Conservation (phyloP, 2,329 filamentous ascomycete species). For the Nakataea oryzae region DNA sequence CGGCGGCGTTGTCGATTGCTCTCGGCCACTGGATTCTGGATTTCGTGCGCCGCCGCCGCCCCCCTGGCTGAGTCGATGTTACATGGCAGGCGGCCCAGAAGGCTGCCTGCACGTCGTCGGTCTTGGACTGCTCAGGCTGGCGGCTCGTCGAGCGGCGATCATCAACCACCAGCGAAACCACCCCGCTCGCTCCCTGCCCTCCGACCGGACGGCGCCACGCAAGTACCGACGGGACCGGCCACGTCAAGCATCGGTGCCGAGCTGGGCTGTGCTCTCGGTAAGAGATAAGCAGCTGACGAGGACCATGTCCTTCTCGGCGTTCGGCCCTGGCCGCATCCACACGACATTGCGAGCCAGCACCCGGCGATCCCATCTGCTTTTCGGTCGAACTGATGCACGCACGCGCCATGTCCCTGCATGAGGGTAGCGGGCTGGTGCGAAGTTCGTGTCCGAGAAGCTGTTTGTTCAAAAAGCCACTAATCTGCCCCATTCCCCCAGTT, state of each 20-base stretch:
- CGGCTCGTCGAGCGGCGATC: no score
- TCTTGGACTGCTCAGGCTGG: no score
- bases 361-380: not conserved
- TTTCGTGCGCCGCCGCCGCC: no score
- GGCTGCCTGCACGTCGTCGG: not conserved
- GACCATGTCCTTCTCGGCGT: no score
- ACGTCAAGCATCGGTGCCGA: not conserved
- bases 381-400: not conserved
- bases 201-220: not conserved
- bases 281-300: not conserved
- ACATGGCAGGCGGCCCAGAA: not conserved
- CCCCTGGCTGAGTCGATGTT: no score
- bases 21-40: no score
- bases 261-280: not conserved
- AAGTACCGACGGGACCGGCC: not conserved
- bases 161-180: no score
- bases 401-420: not conserved
- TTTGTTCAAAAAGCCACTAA: not conserved
- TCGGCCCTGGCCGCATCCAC: no score
- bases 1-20: no score
- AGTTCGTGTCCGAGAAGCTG: not conserved
- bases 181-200: no score
- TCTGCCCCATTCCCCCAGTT: not conserved
- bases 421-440: not conserved
- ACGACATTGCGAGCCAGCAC: not conserved